A percentile compares a stretch with the other conserved stretches of the same genome.
Conservation (phyloP, 2,329 filamentous ascomycete genomes). For the Pyrenochaeta sp. region DNA sequence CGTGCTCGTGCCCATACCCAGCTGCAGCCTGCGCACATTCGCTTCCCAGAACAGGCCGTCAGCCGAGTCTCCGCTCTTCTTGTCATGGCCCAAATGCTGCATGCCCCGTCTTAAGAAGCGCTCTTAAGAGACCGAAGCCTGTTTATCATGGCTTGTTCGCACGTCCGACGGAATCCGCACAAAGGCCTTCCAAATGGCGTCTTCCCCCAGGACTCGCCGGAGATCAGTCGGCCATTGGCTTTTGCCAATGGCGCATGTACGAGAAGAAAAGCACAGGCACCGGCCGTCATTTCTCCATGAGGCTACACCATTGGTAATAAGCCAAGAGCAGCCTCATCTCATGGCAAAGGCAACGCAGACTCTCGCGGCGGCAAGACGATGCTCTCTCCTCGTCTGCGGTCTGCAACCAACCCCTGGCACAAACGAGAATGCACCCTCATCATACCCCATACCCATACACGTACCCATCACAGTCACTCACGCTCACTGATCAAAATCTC, state of each 20-base stretch:
- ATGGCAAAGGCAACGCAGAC: too few species aligned
- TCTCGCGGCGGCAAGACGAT: too few species aligned
- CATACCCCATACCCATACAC: neutral
- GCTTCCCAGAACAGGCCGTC: slow-evolving; percentile 11
- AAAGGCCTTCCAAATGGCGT: neutral
- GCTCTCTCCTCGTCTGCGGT: too few species aligned
- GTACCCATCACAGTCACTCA: neutral
- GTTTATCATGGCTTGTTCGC: neutral
- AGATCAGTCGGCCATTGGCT: too few species aligned
- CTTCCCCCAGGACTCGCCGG: neutral
- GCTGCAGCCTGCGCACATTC: slow-evolving; percentile 1
- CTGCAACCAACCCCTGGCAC: too few species aligned
- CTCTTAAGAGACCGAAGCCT: slow-evolving; percentile 1
- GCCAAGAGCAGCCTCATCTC: neutral
- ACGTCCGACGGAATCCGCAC: neutral
- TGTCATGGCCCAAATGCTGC: neutral
- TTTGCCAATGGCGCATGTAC: neutral
- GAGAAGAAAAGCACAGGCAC: slow-evolving; percentile 7
- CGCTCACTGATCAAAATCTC: neutral
- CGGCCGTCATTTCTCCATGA: slow-evolving; percentile 11
- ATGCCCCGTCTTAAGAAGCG: slow-evolving; percentile 9
- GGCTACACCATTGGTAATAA: slow-evolving; percentile 6
- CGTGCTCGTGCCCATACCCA: slow-evolving; percentile 2
- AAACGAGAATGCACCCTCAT: too few species aligned
- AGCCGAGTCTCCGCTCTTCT: slow-evolving; percentile 7